Evolutionary conservation across 2,329 filamentous ascomycete genomes (phyloP).

Genomic region (Dactylellina leptospora): DNA sequence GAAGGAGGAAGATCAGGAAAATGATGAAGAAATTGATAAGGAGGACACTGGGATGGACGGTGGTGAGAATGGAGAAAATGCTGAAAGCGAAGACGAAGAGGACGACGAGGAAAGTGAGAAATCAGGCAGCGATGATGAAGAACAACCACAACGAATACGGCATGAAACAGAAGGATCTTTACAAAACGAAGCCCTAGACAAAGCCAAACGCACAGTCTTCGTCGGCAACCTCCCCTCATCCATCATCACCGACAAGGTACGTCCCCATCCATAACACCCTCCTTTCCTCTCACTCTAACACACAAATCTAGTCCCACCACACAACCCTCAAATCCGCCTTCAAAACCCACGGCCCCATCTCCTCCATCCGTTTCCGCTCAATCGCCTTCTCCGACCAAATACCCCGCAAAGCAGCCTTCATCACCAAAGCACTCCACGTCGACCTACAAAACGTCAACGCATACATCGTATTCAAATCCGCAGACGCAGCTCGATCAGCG

Average conservation of each 20-base stretch:
- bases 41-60: conserved; percentile 64
- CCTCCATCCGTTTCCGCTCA: conserved; percentile 93
- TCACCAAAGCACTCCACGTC: conserved; percentile 88
- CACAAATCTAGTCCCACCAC: conserved; percentile 67
- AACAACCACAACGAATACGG: conserved; percentile 58
- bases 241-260: conserved; percentile 81
- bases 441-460: conserved; percentile 95
- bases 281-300: conserved; percentile 72
- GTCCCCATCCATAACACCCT: conserved; percentile 70
- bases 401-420: conserved; percentile 93
- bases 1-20: conserved; percentile 65
- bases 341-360: conserved; percentile 66
- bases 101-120: conserved; percentile 54
- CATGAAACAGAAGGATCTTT: conserved; percentile 64
- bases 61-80: conserved; percentile 56
- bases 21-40: conserved; percentile 65
- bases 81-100: conserved; percentile 59
- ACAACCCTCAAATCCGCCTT: conserved; percentile 56
- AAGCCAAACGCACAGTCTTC: conserved; percentile 89
- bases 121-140: conserved; percentile 57
- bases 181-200: conserved; percentile 73
- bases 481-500: conserved; percentile 78
- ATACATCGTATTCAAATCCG: conserved; percentile 85
- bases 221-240: conserved; percentile 86
- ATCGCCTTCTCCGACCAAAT: conserved; percentile 82